Percentiles rank a stretch among this genome's conserved stretches.
Evolutionary conservation across 306 rosid genomes (phyloP).

Genomic region (Vigna mungo): DNA sequence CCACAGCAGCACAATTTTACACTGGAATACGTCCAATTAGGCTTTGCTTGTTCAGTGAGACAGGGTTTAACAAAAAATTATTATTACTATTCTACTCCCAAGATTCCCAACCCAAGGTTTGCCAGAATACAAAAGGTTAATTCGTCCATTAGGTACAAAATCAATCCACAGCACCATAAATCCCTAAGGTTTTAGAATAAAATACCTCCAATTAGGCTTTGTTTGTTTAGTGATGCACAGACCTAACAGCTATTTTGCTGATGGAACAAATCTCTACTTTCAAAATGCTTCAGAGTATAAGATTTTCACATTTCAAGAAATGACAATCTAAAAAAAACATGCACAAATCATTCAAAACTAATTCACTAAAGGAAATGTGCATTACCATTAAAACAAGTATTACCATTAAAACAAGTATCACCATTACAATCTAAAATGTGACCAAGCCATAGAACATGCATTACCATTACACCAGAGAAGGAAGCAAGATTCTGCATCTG

Average conservation of each 20-base stretch:
- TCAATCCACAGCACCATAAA: background rate
- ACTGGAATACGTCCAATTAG: constrained; percentile 2
- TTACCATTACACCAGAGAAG: constrained; percentile 81
- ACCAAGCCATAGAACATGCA: constrained; percentile 23
- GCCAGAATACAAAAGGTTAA: constrained; percentile 25
- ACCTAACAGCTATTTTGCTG: background rate
- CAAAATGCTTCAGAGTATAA: background rate
- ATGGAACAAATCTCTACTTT: background rate
- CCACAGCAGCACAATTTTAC: background rate
- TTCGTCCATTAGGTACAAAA: background rate
- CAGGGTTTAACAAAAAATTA: background rate
- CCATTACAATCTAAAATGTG: background rate
- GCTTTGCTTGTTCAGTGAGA: background rate
- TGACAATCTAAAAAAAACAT: background rate
- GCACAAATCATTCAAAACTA: background rate
- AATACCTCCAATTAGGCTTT: constrained; percentile 9
- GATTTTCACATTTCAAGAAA: background rate
- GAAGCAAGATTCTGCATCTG: constrained; percentile 77
- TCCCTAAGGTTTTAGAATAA: background rate
- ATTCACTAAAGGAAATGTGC: background rate
- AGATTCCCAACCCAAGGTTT: background rate
- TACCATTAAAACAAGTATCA: no score
- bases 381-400: no score
- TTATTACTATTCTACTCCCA: background rate
- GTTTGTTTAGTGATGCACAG: background rate